These are phyloP conservation scores for Oryza officinalis DNA, from an alignment of 176 grass and related monocot genomes.

Conservation along the genomic window DNA sequence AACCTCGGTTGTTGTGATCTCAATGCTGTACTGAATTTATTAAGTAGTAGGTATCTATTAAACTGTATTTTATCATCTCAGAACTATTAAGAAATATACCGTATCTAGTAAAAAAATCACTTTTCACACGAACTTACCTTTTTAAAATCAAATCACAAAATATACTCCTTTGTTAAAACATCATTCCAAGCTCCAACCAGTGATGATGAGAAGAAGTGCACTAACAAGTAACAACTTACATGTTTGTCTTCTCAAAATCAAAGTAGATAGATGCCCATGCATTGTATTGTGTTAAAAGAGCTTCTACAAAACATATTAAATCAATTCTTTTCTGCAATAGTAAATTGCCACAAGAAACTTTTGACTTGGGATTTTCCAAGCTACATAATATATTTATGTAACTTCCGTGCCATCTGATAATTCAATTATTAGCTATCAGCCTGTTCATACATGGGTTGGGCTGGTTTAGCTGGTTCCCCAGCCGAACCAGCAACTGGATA, in stretches of 20 bases:
- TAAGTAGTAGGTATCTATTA: not conserved
- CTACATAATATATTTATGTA: constrained; percentile 27
- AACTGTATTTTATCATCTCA: not conserved
- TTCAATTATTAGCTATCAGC: constrained; percentile 19
- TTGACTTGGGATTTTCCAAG: not conserved
- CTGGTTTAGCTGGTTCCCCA: too few relatives aligned
- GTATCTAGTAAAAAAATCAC: not conserved
- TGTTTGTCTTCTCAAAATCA: constrained; percentile 15
- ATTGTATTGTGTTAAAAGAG: not conserved
- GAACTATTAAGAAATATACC: not conserved
- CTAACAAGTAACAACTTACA: not conserved
- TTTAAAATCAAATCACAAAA: constrained; percentile 7
- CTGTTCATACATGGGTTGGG: too few relatives aligned
- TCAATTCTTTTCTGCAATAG: not conserved
- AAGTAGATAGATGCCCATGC: not conserved
- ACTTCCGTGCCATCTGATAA: not conserved
- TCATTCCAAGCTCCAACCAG: not conserved
- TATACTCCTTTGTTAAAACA: not conserved
- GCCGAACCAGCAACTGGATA: too few relatives aligned
- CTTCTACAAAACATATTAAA: not conserved
- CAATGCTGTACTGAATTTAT: not conserved
- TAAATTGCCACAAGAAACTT: constrained; percentile 3
- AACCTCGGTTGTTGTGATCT: not conserved
- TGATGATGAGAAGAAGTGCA: constrained; percentile 8
- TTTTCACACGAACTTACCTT: constrained; percentile 9